phyloP scores from a whole-genome alignment of 441 rosid genomes.

The Populus hybrid region DNA sequence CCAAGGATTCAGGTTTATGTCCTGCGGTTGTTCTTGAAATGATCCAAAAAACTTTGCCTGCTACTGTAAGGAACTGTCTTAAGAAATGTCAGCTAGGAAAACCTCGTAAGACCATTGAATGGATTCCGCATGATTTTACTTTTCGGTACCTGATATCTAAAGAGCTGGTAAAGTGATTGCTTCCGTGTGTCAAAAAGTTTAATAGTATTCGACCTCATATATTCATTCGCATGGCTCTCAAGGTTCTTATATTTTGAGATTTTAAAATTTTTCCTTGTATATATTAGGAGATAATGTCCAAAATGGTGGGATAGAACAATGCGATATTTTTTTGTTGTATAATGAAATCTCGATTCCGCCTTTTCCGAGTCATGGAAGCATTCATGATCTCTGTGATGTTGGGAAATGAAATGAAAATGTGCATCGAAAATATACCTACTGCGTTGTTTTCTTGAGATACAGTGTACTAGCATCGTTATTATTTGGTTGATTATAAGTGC shows the following conservation, averaged over 20 bases:
- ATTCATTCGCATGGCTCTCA: constrained; percentile 16
- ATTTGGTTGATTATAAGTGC: too few species aligned
- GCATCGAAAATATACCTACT: background rate
- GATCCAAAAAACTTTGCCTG: constrained; percentile 66
- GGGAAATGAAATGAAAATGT: background rate
- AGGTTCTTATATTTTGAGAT: constrained; percentile 13
- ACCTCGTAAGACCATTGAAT: constrained; percentile 61
- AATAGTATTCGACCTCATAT: background rate
- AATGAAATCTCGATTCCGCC: background rate
- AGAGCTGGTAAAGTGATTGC: constrained; percentile 59
- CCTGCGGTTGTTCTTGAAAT: constrained; percentile 55
- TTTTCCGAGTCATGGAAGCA: background rate
- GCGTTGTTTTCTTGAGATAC: background rate
- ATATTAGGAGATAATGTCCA: background rate
- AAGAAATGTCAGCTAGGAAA: constrained; percentile 56
- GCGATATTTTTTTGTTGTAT: background rate
- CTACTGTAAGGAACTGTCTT: constrained; percentile 43
- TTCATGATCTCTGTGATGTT: background rate
- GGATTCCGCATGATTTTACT: constrained; percentile 78
- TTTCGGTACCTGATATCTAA: constrained; percentile 83
- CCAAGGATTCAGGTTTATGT: constrained; percentile 69
- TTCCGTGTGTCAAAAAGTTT: background rate
- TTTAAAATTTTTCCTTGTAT: background rate
- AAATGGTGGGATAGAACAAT: background rate
- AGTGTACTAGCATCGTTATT: too few species aligned